Evolutionary conservation across 805 yeast species (phyloP), one percentile per base, ranked within the genome.

Genomic region (Helenozyma rhizophorensis): DNA sequence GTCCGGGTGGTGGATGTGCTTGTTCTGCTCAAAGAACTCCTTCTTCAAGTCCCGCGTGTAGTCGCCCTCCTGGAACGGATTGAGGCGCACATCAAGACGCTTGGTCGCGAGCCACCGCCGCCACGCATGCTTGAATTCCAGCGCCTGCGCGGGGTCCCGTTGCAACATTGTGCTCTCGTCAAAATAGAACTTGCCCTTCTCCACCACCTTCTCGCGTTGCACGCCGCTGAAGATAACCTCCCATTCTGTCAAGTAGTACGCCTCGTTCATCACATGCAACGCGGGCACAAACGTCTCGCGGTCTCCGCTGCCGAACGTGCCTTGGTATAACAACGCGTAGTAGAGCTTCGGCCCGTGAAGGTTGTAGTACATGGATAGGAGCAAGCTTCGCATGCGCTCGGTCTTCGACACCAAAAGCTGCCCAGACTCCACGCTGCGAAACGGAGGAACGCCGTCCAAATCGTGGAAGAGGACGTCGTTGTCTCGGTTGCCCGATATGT

Each of bases 201-300:
- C 34, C 4, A 28, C 23, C 10, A 23, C 30, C 5, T 22, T 21
- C 17, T 21, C 32, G 9, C 40, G 34, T 13, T 16, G 10, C 9
- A 42, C 29, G 6, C 49, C 49, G 6, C 50, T 53, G 19, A 57
- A 28, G 7, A 14, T 21, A 13, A 33, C 48, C 6, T 27, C 23
- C 39, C 34, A 36, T 18, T 37, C 47, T 9, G 40, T 37, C 16
- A 47, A 16, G 36, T 65, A 62, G 44, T 62, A 62, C 9, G 54
- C 48, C 39, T 64, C 61, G 18, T 54, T 41, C 46, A 63, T 53
- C 11, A 54, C 58, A 32, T 54, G 56, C 29, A 67, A 58, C 4
- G 68, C 68, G 4, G 67, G 66, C 12, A 56, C 53, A 37, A 56
- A 55, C 3, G 67, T 60, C 28, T 64, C 70, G 16, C 62, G 45